Percentiles rank a stretch among this genome's conserved stretches.
Evolutionary conservation across 2,329 filamentous ascomycete genomes (phyloP).

Genomic region (Aspergillus hortae): DNA sequence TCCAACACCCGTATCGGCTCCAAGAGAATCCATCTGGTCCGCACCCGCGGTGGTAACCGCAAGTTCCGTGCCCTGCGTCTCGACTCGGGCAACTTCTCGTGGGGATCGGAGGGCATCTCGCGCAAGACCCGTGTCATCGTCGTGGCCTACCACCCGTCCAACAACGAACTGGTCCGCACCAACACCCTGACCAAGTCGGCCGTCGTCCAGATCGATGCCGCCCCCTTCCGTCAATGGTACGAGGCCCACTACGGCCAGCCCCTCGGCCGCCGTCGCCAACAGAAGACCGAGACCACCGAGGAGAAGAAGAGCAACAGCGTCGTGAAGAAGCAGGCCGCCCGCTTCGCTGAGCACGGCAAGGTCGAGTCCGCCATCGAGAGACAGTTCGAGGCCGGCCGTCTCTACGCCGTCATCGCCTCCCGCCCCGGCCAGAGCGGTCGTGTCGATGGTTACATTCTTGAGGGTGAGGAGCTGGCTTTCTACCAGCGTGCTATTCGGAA

Average conservation of each 20-base stretch:
- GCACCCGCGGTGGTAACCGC: constrained; percentile 96
- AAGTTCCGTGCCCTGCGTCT: constrained; percentile 99
- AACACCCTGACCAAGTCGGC: constrained; percentile 99
- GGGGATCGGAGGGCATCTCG: constrained; percentile 95
- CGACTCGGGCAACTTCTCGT: constrained; percentile 98
- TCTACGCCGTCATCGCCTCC: constrained; percentile 89
- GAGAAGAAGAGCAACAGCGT: constrained; percentile 96
- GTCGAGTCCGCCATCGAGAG: constrained; percentile 89
- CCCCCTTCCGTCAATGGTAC: constrained; percentile 99
- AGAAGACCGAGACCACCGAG: constrained; percentile 58
- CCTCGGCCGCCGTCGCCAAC: constrained; percentile 87
- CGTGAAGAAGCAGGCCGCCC: constrained; percentile 92
- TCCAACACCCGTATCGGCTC: constrained; percentile 98
- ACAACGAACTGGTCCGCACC: constrained; percentile 99
- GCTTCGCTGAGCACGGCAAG: constrained; percentile 82
- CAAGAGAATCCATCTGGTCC: constrained; percentile 95
- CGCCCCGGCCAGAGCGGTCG: constrained; percentile 96
- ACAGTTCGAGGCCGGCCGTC: constrained; percentile 98
- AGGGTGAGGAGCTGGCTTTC: constrained; percentile 99
- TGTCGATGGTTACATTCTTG: constrained; percentile 94
- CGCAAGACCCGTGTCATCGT: constrained; percentile 99
- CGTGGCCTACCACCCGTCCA: constrained; percentile 98
- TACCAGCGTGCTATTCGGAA: constrained; percentile 99
- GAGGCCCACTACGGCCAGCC: constrained; percentile 97
- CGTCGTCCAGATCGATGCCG: constrained; percentile 97